Conservation (phyloP, 2,329 filamentous ascomycete species). For the Lachnum nothofagi region DNA sequence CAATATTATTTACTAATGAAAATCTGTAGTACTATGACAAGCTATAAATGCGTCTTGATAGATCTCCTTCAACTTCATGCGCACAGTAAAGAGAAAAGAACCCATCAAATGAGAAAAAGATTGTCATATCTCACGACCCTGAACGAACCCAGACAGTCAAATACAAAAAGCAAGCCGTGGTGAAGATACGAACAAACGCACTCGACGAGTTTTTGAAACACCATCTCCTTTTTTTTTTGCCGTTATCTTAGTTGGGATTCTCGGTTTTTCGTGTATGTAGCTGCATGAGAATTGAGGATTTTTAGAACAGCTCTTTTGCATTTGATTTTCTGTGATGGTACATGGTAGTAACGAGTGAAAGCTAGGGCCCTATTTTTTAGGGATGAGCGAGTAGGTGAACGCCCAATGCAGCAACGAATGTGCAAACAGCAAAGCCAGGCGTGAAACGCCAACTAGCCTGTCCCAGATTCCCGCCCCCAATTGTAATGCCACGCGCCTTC, state of each 20-base stretch:
- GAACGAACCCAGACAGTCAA: conserved; percentile 18
- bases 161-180: conserved; percentile 20
- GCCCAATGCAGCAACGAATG: too few relatives aligned
- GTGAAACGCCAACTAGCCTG: too few relatives aligned
- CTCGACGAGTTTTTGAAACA: conserved; percentile 16
- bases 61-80: conserved; percentile 26
- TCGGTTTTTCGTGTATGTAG: conserved; percentile 29
- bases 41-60: conserved; percentile 60
- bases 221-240: conserved; percentile 19
- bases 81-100: too few relatives aligned
- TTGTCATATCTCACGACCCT: conserved; percentile 22
- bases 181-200: conserved; percentile 14
- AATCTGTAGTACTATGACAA: conserved; percentile 99
- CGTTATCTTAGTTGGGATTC: conserved; percentile 20
- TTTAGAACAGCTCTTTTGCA: conserved; percentile 23
- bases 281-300: conserved; percentile 29
- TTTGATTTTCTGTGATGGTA: too few relatives aligned
- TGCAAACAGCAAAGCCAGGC: too few relatives aligned
- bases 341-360: too few relatives aligned
- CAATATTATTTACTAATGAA: too few relatives aligned
- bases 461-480: too few relatives aligned
- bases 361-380: too few relatives aligned
- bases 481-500: too few relatives aligned
- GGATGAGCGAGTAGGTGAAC: too few relatives aligned
- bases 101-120: conserved; percentile 20